Evolutionary conservation across 805 yeast genomes (phyloP), one percentile per base, ranked within the genome.

Genomic region (Blastobotrys mokoenaii): DNA sequence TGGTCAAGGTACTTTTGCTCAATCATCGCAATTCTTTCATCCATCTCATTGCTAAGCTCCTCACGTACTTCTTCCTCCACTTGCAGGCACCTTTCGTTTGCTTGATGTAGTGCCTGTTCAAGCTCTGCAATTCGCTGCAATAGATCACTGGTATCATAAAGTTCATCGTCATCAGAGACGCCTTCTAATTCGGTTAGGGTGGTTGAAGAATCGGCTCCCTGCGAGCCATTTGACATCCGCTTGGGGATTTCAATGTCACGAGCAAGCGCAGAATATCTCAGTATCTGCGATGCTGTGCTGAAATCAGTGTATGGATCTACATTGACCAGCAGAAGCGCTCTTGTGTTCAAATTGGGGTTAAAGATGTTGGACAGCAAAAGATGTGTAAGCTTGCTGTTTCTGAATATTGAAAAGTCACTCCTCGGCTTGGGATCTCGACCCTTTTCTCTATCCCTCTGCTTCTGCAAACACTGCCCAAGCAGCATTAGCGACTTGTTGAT

Each of bases 401-500:
- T 64, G 49, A 75, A 53, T n/a, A 65, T 57, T 5, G 76, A 64
- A 51, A 64, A 65, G 50, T 70, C 66, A 3, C n/a, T 11, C 14
- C 14, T 41, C 62, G 61, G 40, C 44, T 12, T 40, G 43, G 38
- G 3, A 17, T 29, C 18, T 9, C 22, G 12, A 3, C 22, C 40
- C 3, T 37, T 20, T 18, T 52, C 52, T 20, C 52, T 52, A 16
- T 53, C 55, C 15, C 63, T 61, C 56, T 72, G 68, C 44, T 69
- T 54, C 37, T 68, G 66, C 11, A 77, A 55, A 39, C 76, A 68
- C 44, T 75, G 68, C 5, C 80, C 79, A 8, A 77, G 58, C 46
- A 73, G 72, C 48, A 76, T 69, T 43, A 74, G 58, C 8, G 77
- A 71, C 36, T 67, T 67, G 52, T 76, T 75, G 15, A 75, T 72